These are phyloP conservation scores for Pilasporangium apinafurcum DNA, from an alignment of 352 stramenopile genomes.

Conservation along the genomic window DNA sequence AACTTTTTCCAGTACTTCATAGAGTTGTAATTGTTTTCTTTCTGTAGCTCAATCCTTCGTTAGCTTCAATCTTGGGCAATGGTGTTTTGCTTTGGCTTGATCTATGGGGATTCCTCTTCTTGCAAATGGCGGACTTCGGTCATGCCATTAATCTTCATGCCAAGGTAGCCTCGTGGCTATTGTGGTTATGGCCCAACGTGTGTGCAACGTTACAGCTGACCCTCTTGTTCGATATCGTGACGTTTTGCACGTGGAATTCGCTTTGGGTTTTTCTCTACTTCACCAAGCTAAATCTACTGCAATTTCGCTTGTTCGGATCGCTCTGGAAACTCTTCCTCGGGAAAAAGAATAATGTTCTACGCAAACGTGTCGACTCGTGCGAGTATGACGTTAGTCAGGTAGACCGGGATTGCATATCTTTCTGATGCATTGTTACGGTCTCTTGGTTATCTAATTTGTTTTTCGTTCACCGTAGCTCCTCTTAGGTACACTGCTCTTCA, in stretches of 20 bases:
- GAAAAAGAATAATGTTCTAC: slow-evolving; percentile 92
- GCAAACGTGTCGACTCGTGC: slow-evolving; percentile 90
- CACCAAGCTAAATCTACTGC: slow-evolving; percentile 72
- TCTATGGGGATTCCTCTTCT: slow-evolving; percentile 59
- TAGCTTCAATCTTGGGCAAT: slow-evolving; percentile 85
- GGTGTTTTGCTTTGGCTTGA: slow-evolving; percentile 77
- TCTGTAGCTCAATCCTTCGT: slow-evolving; percentile 74
- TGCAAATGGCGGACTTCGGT: no score
- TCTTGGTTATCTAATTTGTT: neutral
- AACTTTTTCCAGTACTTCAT: no score
- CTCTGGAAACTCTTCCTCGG: slow-evolving; percentile 92
- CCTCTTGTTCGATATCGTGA: slow-evolving; percentile 63
- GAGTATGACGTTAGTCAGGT: slow-evolving; percentile 91
- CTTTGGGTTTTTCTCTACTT: slow-evolving; percentile 85
- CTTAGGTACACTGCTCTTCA: slow-evolving; percentile 91
- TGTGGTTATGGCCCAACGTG: slow-evolving; percentile 16
- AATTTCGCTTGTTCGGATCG: slow-evolving; percentile 78
- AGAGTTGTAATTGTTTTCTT: neutral
- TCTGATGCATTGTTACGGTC: neutral
- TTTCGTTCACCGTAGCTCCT: slow-evolving; percentile 59
- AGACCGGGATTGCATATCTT: neutral
- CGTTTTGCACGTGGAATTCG: slow-evolving; percentile 80
- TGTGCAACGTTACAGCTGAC: slow-evolving; percentile 75
- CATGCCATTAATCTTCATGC: no score
- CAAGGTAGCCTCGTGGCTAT: no score